These are phyloP conservation scores for Fusarium torreyae DNA, from an alignment of 2,329 filamentous ascomycete genomes.

Conservation along the genomic window DNA sequence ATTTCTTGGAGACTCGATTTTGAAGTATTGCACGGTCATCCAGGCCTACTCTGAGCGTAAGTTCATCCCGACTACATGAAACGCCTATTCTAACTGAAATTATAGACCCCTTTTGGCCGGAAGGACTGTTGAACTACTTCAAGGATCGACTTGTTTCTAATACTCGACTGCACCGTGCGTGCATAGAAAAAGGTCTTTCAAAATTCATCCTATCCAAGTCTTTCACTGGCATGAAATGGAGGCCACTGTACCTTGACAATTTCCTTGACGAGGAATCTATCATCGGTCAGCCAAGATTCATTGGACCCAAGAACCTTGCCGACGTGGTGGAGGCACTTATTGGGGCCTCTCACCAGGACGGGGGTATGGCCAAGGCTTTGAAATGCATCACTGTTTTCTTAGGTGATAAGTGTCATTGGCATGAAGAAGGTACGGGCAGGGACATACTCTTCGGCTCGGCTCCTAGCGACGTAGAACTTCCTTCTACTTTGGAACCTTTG, in stretches of 20 bases:
- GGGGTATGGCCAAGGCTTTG: conserved; percentile 75
- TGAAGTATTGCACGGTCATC: conserved; percentile 81
- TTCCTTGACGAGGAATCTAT: conserved; percentile 45
- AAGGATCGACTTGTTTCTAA: conserved; percentile 84
- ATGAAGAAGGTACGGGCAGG: conserved; percentile 59
- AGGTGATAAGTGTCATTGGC: conserved; percentile 67
- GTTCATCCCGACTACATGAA: conserved; percentile 37
- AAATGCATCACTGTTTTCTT: conserved; percentile 78
- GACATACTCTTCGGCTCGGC: conserved; percentile 61
- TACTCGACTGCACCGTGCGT: conserved; percentile 76
- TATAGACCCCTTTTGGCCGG: conserved; percentile 77
- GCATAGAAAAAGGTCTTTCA: conserved; percentile 75
- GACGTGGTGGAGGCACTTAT: conserved; percentile 91
- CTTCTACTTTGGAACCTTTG: conserved; percentile 63
- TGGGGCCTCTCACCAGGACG: conserved; percentile 80
- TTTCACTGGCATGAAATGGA: conserved; percentile 82
- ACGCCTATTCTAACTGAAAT: neutral
- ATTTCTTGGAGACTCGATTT: conserved; percentile 86
- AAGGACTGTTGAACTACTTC: conserved; percentile 78
- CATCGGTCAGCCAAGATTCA: conserved; percentile 44
- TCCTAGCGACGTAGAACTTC: conserved; percentile 54
- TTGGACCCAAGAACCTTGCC: conserved; percentile 86
- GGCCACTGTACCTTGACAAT: conserved; percentile 70
- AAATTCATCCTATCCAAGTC: conserved; percentile 77
- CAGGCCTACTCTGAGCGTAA: conserved; percentile 72